These are phyloP conservation scores for Globisporangium carolinianum DNA, from an alignment of 352 stramenopile species.

Conservation along the genomic window DNA sequence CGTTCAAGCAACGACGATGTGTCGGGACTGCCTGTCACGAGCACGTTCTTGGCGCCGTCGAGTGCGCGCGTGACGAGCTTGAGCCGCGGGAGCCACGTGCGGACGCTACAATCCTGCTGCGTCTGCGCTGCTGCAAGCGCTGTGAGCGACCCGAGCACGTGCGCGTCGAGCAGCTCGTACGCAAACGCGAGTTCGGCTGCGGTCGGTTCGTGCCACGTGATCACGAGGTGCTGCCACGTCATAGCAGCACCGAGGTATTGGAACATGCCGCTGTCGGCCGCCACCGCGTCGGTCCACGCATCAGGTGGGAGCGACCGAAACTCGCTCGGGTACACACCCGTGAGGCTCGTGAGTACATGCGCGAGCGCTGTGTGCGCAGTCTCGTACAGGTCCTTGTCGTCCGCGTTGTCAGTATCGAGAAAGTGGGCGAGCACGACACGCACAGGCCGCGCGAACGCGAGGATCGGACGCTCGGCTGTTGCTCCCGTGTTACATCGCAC, in stretches of 20 bases:
- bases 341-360: constrained; percentile 34
- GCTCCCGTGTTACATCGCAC: constrained; percentile 31
- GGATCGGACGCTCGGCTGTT: constrained; percentile 14
- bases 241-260: constrained; percentile 50
- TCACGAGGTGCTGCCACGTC: constrained; percentile 41
- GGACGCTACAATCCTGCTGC: constrained; percentile 27
- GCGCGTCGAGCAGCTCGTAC: constrained; percentile 39
- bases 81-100: constrained; percentile 37
- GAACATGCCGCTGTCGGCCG: constrained; percentile 33
- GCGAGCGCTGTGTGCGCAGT: constrained; percentile 31
- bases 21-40: constrained; percentile 22
- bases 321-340: constrained; percentile 50
- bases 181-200: constrained; percentile 47
- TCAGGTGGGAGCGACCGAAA: constrained; percentile 47
- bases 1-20: constrained; percentile 9
- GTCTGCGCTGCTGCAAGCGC: constrained; percentile 19
- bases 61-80: constrained; percentile 39
- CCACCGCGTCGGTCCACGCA: constrained; percentile 37
- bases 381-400: constrained; percentile 60
- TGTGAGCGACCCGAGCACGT: constrained; percentile 30
- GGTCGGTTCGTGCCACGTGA: constrained; percentile 61
- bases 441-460: constrained; percentile 32
- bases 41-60: constrained; percentile 37
- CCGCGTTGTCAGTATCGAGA: constrained; percentile 18
- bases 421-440: constrained; percentile 39